Conservation (phyloP, 768 basidiomycete genomes). For the Heimioporus sp. region DNA sequence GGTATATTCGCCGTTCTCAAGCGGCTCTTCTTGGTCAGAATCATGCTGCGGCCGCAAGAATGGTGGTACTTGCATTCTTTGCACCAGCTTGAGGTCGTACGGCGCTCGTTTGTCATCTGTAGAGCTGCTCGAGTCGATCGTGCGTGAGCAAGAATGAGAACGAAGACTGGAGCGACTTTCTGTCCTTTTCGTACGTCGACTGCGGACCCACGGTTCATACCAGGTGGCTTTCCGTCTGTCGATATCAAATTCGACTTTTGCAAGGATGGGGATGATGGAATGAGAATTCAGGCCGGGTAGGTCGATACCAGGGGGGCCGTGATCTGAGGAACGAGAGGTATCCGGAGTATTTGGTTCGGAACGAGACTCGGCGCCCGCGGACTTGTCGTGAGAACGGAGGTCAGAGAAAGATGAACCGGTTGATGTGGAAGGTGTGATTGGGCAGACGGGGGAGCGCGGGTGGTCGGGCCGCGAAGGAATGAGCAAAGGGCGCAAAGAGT, state of each 20-base stretch:
- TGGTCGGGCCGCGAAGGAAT: slow-evolving; percentile 42
- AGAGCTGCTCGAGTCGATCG: slow-evolving; percentile 20
- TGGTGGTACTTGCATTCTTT: slow-evolving; percentile 43
- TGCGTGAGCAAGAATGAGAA: slow-evolving; percentile 21
- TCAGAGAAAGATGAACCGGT: slow-evolving; percentile 56
- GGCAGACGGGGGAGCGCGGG: slow-evolving; percentile 33
- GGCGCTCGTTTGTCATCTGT: slow-evolving; percentile 37
- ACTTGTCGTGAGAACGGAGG: slow-evolving; percentile 45
- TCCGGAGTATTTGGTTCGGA: slow-evolving; percentile 55
- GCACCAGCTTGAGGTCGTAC: slow-evolving; percentile 51
- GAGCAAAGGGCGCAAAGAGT: slow-evolving; percentile 44
- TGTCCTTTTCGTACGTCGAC: slow-evolving; percentile 55
- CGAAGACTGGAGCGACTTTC: slow-evolving; percentile 38
- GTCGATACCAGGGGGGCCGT: slow-evolving; percentile 49
- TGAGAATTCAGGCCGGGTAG: slow-evolving; percentile 64
- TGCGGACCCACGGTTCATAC: slow-evolving; percentile 83
- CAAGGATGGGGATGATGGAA: slow-evolving; percentile 78
- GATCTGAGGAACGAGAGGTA: slow-evolving; percentile 41
- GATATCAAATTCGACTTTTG: slow-evolving; percentile 95
- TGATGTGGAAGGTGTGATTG: slow-evolving; percentile 40
- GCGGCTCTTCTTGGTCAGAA: slow-evolving; percentile 28
- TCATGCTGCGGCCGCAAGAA: slow-evolving; percentile 27
- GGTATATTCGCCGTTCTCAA: slow-evolving; percentile 22
- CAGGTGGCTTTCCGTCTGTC: slow-evolving; percentile 76
- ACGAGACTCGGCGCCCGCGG: slow-evolving; percentile 44